phyloP scores from a whole-genome alignment of 352 stramenopile species.

The Phytophthora tubulina region DNA sequence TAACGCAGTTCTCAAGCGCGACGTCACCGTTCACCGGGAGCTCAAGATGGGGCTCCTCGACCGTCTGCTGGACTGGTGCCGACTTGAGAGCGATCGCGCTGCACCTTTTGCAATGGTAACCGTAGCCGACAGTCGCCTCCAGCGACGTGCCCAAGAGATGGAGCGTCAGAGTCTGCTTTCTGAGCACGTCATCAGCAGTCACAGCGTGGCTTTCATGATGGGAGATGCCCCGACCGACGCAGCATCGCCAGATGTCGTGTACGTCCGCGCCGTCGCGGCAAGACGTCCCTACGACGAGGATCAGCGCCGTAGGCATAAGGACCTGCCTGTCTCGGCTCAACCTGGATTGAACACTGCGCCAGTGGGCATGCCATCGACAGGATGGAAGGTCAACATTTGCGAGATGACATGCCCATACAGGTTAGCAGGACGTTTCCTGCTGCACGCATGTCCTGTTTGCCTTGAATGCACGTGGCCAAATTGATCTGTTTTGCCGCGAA shows the following conservation, averaged over 20 bases:
- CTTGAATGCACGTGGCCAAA: not conserved
- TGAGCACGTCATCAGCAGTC: not conserved
- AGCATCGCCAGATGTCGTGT: not conserved
- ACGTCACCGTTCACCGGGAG: conserved; percentile 8
- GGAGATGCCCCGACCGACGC: not conserved
- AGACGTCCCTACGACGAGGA: not conserved
- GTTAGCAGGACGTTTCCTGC: not conserved
- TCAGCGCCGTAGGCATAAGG: not conserved
- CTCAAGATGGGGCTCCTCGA: conserved; percentile 18
- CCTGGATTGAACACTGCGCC: not conserved
- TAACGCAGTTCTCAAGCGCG: conserved; percentile 12
- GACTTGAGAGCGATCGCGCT: not conserved
- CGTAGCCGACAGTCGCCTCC: not conserved
- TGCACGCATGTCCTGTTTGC: conserved; percentile 5
- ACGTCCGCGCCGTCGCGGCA: not conserved
- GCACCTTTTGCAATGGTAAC: not conserved
- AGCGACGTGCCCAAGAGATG: conserved; percentile 12
- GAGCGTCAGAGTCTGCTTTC: conserved; percentile 3
- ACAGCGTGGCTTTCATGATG: conserved; percentile 1
- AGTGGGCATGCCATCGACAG: not conserved
- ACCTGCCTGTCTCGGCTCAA: not conserved
- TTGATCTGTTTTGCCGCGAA: conserved; percentile 16
- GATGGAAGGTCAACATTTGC: conserved; percentile 1
- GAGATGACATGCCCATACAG: conserved; percentile 1
- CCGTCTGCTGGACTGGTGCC: conserved; percentile 5